Evolutionary conservation across 1,284 basidiomycete genomes (phyloP), one percentile per base, ranked within the genome.

Genomic region (Leccinum griseonigrum): DNA sequence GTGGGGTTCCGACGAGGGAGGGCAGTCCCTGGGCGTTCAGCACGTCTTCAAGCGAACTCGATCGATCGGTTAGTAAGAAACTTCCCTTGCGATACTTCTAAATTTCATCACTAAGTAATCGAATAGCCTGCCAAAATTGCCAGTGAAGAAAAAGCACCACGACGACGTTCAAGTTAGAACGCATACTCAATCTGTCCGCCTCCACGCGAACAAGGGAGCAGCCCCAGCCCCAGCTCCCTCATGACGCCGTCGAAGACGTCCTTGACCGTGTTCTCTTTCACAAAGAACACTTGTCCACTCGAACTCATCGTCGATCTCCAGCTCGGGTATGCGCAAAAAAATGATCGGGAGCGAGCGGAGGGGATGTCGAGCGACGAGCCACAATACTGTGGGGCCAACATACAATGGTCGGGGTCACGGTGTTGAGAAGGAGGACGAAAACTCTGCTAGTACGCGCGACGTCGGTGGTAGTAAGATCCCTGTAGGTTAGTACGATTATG

Each of bases 281-380:
- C 81, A 57, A 92, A 77, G 73, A 86, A 93, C 53, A 85, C 68
- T 22, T 58, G 79, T 86, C 78, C 87, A 87, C 66, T 79, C 70
- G 67, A 88, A 91, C 1, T 80, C 86, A 69, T 94, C 92, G 61
- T 88, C 84, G 61, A 94, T 85, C 71, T 93, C 90, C 1, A 22
- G 22, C 22, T 22, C 22, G 22, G 90, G 91, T 22, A 94, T 85
- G 60, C 91, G 87, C 48, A 82, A 74, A 72, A 93, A 92, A 0
- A 80, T 74, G 40, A 90, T 68, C 3, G 78, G 76, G 3, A 88
- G 59, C 6, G 80, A 81, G 26, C 92, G 80, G 13, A 79, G 75
- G 2, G 85, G 82, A 71, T 92, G 84, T 4, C 87, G 79, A 2
- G 89, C 90, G 1, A 94, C 85, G 26, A 94, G 78, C 5, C 91